Base-by-base conservation (phyloP, 352 stramenopile species). In the Globisporangium takayamanum region DNA sequence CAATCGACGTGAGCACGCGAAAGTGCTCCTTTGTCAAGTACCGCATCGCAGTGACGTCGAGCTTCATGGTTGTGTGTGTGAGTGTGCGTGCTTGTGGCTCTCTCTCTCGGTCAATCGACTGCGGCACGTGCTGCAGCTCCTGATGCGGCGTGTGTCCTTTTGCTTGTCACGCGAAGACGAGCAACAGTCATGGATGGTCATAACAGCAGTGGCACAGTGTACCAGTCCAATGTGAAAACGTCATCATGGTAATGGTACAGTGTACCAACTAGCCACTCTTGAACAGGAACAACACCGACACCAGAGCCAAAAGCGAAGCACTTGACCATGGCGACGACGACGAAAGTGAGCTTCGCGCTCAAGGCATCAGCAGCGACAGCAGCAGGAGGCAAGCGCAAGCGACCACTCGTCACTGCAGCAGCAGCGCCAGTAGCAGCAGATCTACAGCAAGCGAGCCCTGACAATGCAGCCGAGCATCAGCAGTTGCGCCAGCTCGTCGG, bases 1-100 rank as follows among this genome's bases (percentile, higher is more conserved):
- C 98, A 52, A 99, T 97, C 47, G 97, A 96, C 50, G 95, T 98
- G 44, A 99, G 88, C 59, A 99, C 97, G 49, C 97, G 91, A 77
- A 98, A 99, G 80, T 99, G 96, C 81, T 95, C 79, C 73, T 92
- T 94, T 25, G 85, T 95, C 67, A 97, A 81, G 70, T 97, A 97
- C 55, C 90, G 85, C 90, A 97, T 97, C 28, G 85, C 88, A 22
- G 88, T 95, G 50, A 96, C 90, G 67, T 97, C 91, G 66, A 97
- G 87, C 80, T 97, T 97, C 88, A 95, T 95, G 68, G 63, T 72
- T 41, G 48, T 28, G 20, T 42, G n/a, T 18, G 37, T 44, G 26
- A 2, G 20, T 30, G 20, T 56, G 50, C 12, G 44, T 49, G 44
- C 14, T 7, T 41, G 48, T 39, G 14, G 37, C 1, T 48, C 22